Evolutionary conservation across 306 rosid genomes (phyloP).

Genomic region (Crotalaria pallida): DNA sequence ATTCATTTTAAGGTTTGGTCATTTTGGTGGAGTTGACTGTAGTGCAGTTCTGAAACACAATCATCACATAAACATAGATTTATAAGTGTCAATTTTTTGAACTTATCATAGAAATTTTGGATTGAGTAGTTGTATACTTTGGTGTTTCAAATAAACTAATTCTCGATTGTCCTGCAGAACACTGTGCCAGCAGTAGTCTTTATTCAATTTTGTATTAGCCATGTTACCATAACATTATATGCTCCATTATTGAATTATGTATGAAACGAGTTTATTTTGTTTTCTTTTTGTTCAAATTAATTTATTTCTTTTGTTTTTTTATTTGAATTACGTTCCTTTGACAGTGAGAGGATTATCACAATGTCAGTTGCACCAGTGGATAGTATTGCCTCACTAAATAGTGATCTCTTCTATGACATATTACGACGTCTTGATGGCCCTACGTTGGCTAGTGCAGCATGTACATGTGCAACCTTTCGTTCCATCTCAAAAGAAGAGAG

Average conservation of each 20-base stretch:
- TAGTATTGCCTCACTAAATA: constrained; percentile 54
- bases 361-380: constrained; percentile 51
- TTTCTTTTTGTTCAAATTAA: neutral
- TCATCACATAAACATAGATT: neutral
- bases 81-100: neutral
- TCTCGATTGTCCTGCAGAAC: neutral
- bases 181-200: neutral
- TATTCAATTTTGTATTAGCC: neutral
- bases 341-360: constrained; percentile 24
- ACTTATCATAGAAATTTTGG: neutral
- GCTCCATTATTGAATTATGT: neutral
- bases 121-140: neutral
- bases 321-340: constrained; percentile 26
- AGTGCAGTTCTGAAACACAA: neutral
- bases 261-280: neutral
- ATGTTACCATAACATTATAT: neutral
- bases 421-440: constrained; percentile 82
- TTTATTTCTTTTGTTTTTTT: neutral
- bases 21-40: neutral
- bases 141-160: constrained; percentile 6
- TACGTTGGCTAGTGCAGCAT: constrained; percentile 74
- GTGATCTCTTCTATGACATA: constrained; percentile 80
- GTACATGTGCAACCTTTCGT: constrained; percentile 69
- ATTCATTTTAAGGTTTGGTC: neutral
- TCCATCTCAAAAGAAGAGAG: constrained; percentile 85